phyloP scores from a whole-genome alignment of 495 filamentous ascomycete genomes.

The Tuber calosporum region DNA sequence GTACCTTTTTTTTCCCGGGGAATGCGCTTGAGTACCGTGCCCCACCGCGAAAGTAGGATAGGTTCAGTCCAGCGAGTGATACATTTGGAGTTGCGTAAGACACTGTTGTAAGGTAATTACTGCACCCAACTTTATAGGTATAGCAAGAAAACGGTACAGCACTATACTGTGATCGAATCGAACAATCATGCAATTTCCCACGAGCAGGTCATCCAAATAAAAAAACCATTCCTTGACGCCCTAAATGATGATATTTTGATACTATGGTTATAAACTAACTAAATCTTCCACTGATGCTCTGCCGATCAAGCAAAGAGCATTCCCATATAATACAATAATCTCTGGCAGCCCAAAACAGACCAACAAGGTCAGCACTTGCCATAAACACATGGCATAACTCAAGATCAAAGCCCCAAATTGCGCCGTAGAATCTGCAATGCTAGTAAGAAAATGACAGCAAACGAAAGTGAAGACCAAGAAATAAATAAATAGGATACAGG shows the following conservation, averaged over 20 bases:
- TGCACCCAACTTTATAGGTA: neutral
- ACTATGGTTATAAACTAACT: conserved; percentile 27
- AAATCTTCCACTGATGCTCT: conserved; percentile 19
- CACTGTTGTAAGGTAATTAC: neutral
- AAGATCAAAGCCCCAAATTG: conserved; percentile 31
- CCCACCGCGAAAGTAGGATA: neutral
- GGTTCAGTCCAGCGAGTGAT: neutral
- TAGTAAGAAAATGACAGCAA: conserved; percentile 34
- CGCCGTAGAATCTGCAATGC: conserved; percentile 35
- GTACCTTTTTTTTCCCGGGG: neutral
- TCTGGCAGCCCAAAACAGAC: conserved; percentile 24
- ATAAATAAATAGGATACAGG: conserved; percentile 31
- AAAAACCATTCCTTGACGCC: neutral
- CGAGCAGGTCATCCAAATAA: neutral
- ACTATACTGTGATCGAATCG: too few species aligned
- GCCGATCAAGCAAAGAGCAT: conserved; percentile 23
- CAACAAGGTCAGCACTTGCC: conserved; percentile 25
- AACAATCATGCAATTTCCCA: neutral
- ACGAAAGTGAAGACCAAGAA: conserved; percentile 32
- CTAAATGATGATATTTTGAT: neutral
- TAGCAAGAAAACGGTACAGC: neutral
- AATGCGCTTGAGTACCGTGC: neutral
- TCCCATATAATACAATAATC: conserved; percentile 35
- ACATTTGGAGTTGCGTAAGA: neutral
- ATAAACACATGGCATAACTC: conserved; percentile 19